Conservation (phyloP, 441 rosid genomes). For the Populus hybrid region DNA sequence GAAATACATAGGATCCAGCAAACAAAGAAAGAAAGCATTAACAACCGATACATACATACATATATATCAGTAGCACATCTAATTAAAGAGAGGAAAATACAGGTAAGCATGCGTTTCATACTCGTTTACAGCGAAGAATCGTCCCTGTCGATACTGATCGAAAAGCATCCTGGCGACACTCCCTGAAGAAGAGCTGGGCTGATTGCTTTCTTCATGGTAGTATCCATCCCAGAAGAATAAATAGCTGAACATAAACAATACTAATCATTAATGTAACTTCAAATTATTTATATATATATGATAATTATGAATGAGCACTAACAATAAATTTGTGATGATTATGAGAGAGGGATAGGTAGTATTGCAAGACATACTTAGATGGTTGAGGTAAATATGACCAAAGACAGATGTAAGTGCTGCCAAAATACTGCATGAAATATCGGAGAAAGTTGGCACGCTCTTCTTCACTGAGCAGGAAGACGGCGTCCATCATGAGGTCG, state of each 20-base stretch:
- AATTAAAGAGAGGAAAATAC: not conserved
- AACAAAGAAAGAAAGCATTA: not conserved
- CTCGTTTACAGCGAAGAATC: conserved; percentile 41
- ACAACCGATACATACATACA: not conserved
- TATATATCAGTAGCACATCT: not conserved
- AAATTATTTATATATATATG: not conserved
- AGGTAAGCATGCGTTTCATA: conserved; percentile 16
- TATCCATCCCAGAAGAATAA: conserved; percentile 50
- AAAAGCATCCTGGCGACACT: conserved; percentile 42
- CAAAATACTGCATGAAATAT: conserved; percentile 39
- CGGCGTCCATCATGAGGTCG: conserved; percentile 48
- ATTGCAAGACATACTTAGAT: conserved; percentile 36
- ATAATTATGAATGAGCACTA: not conserved
- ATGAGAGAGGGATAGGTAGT: not conserved
- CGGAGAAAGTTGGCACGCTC: conserved; percentile 45
- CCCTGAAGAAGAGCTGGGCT: conserved; percentile 38
- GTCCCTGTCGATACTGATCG: conserved; percentile 38
- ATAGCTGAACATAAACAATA: conserved; percentile 26
- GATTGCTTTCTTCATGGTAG: conserved; percentile 39
- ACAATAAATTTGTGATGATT: too few relatives aligned
- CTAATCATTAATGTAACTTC: not conserved
- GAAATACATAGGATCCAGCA: conserved; percentile 5
- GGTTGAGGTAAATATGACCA: conserved; percentile 59
- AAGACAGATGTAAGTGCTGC: conserved; percentile 64
- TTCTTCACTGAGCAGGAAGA: conserved; percentile 38